Evolutionary conservation across 495 filamentous ascomycete genomes (phyloP).

Genomic region (Podospora comata): DNA sequence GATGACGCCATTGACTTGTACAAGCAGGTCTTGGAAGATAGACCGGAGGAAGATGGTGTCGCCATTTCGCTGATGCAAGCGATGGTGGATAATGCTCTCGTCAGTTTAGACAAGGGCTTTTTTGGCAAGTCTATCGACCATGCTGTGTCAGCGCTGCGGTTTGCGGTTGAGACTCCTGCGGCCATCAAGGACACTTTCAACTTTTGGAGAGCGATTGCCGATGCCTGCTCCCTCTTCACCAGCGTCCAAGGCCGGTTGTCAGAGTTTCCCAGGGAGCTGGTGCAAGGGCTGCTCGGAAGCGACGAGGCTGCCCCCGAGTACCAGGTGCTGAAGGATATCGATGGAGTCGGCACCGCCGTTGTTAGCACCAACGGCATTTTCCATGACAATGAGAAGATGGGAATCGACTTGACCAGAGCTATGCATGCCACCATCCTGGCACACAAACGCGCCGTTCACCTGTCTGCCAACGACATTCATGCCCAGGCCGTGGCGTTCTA

Average conservation of each 20-base stretch:
- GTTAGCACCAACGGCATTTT: constrained; percentile 43
- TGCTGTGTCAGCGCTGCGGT: constrained; percentile 44
- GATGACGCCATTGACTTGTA: constrained; percentile 78
- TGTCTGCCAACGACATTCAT: constrained; percentile 70
- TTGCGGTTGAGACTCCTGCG: constrained; percentile 36
- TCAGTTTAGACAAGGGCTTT: constrained; percentile 72
- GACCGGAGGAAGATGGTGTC: constrained; percentile 77
- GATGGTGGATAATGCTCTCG: constrained; percentile 73
- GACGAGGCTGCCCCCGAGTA: constrained; percentile 54
- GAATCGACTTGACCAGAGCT: constrained; percentile 47
- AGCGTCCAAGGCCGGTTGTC: constrained; percentile 63
- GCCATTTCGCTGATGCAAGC: constrained; percentile 83
- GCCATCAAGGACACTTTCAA: constrained; percentile 71
- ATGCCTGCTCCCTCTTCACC: constrained; percentile 80
- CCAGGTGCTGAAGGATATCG: constrained; percentile 63
- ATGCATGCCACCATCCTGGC: constrained; percentile 73
- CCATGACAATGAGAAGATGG: constrained; percentile 46
- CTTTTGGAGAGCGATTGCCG: constrained; percentile 90
- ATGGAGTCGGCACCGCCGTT: constrained; percentile 59
- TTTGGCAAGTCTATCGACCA: constrained; percentile 74
- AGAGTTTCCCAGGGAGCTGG: constrained; percentile 54
- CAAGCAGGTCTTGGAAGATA: constrained; percentile 60
- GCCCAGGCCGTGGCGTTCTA: constrained; percentile 96
- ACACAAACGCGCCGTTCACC: constrained; percentile 78
- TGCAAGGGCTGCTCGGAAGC: constrained; percentile 54